These are phyloP conservation scores for Brassica carinata DNA, from an alignment of 345 rosid species.

Conservation along the genomic window DNA sequence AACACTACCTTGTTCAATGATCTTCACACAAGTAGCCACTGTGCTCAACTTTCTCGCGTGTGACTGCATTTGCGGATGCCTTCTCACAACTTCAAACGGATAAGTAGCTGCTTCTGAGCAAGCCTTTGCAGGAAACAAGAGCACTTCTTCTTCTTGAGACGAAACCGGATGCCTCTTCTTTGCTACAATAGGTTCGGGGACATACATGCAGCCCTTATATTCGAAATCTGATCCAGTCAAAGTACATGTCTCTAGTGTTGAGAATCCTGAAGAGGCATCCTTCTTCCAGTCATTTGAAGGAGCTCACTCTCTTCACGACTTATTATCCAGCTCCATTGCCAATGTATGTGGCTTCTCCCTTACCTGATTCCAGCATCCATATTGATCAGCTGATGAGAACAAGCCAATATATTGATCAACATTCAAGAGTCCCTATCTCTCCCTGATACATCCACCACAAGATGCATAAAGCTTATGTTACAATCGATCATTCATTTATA, in stretches of 20 bases:
- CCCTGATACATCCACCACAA: no score
- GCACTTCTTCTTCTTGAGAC: constrained; percentile 16
- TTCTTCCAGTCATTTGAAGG: constrained; percentile 91
- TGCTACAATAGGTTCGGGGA: constrained; percentile 73
- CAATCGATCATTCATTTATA: no score
- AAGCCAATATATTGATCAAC: no score
- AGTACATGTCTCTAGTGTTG: constrained; percentile 75
- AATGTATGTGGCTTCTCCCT: constrained; percentile 43
- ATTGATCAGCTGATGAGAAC: no score
- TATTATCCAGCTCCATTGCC: constrained; percentile 68
- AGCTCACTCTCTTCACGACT: constrained; percentile 77
- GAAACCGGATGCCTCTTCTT: constrained; percentile 83
- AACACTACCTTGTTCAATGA: constrained; percentile 67
- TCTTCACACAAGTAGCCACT: constrained; percentile 56
- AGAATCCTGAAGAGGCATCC: constrained; percentile 83
- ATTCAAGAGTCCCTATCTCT: no score
- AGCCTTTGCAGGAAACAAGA: constrained; percentile 42
- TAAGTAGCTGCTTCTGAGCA: constrained; percentile 80
- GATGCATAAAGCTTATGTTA: no score
- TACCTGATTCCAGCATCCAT: neutral
- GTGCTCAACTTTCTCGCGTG: constrained; percentile 61
- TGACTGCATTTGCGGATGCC: constrained; percentile 69
- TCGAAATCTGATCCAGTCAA: constrained; percentile 55
- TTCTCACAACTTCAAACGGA: constrained; percentile 78
- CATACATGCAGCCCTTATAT: constrained; percentile 74